Base-by-base conservation (phyloP, 1,284 basidiomycete genomes). In the Malassezia globosa region DNA sequence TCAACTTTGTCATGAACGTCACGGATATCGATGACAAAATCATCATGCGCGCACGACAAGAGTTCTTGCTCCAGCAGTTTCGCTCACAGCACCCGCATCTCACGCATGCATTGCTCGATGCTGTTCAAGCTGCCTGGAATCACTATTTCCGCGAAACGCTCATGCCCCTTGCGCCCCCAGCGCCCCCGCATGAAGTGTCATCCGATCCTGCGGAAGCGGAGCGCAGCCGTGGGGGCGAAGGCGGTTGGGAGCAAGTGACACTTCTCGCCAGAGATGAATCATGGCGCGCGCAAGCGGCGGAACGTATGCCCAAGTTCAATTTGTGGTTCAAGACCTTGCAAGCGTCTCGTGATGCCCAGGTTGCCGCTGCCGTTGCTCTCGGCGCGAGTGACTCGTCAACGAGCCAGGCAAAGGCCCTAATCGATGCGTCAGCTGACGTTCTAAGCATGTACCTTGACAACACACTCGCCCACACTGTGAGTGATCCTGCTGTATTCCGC, bases 1-100 rank as follows among this genome's bases (percentile, higher is more conserved):
- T 97, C 51, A 87, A 95, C 72, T 96, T 97, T 72, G 92, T 97
- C 49, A 95, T 95, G 89, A 99, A 99, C 74, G 82, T 99, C 65
- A 99, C 94, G 4, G 94, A 99, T 73, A 94, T 99, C 58, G 94
- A 99, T 71, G 94, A 97, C 79, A 99, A 99, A 80, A 92, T 87
- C 57, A 61, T 78, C 62, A 37, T 47, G 48, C 57, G 58, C 26
- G 47, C 51, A 7, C 60, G 69, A 10, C 70, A 72, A 42, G 47
- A 57, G 7, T 53, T 66, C 68, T 80, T 96, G 11, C 74, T 94
- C 22, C 78, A 54, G 16, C 56, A 60, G 42, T 62, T 63, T 54
- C 51, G 57, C 22, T 44, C 57, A 16, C 58, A 60, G 42, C 49
- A 61, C 25, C 51, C 59, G 11, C 51, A 55, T 16, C 56, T 67